These are phyloP conservation scores for Creolimax fragrantissima DNA, from an alignment of 78 protist genomes.

Conservation along the genomic window DNA sequence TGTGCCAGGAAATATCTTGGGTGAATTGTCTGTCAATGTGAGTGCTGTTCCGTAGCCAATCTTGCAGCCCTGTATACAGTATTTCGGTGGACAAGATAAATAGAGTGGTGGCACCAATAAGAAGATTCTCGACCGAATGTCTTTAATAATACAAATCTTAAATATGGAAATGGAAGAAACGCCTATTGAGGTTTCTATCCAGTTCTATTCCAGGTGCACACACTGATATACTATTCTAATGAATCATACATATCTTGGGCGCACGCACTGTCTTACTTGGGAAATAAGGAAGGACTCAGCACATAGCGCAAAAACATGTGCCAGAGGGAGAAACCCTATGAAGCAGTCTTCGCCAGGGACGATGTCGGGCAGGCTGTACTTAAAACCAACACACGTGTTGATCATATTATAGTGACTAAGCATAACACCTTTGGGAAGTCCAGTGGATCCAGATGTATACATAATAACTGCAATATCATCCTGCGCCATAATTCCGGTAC, in stretches of 20 bases:
- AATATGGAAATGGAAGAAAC: no score
- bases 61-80: not conserved
- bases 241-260: no score
- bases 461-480: slow-evolving; percentile 20
- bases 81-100: not conserved
- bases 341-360: slow-evolving; percentile 31
- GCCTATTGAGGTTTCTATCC: no score
- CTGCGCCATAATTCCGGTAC: no score
- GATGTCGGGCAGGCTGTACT: not conserved
- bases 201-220: no score
- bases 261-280: not conserved
- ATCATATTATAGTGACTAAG: slow-evolving; percentile 25
- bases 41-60: slow-evolving; percentile 44
- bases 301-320: slow-evolving; percentile 75
- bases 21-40: slow-evolving; percentile 33
- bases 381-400: not conserved
- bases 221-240: no score
- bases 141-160: not conserved
- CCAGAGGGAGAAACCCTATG: slow-evolving; percentile 86
- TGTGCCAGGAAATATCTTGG: not conserved
- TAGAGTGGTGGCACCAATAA: not conserved
- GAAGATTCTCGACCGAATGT: not conserved
- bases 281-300: not conserved
- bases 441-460: slow-evolving; percentile 95
- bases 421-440: slow-evolving; percentile 75